Evolutionary conservation across 257 asterid genomes (phyloP).

Genomic region (Gardenia jasminoides): DNA sequence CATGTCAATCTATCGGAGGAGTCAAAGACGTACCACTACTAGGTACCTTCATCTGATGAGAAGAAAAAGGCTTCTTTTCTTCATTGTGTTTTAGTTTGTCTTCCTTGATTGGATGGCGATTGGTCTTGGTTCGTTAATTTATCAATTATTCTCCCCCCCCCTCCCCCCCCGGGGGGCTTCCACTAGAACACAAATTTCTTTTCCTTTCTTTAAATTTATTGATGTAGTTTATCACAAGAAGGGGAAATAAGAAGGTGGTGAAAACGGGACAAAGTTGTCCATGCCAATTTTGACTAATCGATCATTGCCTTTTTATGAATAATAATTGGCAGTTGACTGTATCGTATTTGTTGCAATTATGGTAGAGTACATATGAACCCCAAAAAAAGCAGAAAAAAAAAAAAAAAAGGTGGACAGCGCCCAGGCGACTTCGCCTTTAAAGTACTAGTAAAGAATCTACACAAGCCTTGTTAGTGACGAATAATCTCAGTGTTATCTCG

Average conservation of each 20-base stretch:
- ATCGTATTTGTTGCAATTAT: too few species aligned
- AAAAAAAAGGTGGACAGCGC: too few species aligned
- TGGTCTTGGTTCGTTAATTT: slow-evolving; percentile 3
- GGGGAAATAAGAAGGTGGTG: background rate
- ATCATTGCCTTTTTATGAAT: background rate
- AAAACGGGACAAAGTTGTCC: background rate
- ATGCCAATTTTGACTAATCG: background rate
- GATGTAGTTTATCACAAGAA: background rate
- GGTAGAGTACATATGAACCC: too few species aligned
- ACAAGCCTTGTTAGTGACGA: too few species aligned
- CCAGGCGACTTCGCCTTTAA: too few species aligned
- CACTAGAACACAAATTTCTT: background rate
- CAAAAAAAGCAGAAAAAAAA: too few species aligned
- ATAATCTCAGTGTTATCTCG: background rate
- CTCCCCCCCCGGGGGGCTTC: too few species aligned
- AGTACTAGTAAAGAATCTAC: too few species aligned
- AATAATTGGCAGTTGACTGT: too few species aligned
- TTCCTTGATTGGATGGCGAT: slow-evolving; percentile 16
- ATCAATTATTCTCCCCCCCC: background rate
- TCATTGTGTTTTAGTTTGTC: slow-evolving; percentile 17
- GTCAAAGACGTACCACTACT: slow-evolving; percentile 31
- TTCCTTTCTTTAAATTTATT: background rate
- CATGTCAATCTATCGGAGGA: slow-evolving; percentile 28
- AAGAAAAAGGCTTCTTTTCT: background rate
- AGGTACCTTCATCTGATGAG: slow-evolving; percentile 4